phyloP scores from a whole-genome alignment of 441 rosid species.

The Theobroma grandiflorum region DNA sequence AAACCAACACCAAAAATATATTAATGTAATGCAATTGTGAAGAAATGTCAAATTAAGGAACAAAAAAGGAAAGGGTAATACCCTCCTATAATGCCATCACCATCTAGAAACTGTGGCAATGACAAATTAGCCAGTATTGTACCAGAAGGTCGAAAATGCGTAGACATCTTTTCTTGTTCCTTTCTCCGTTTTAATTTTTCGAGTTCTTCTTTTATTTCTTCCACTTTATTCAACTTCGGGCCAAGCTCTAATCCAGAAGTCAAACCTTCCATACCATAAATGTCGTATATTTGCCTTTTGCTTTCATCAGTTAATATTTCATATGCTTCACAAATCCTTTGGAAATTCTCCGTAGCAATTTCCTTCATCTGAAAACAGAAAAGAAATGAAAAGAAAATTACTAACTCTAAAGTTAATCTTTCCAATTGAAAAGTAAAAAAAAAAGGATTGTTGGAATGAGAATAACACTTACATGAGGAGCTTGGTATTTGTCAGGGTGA shows the following conservation, averaged over 20 bases:
- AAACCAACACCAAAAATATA: neutral
- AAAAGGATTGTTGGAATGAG: neutral
- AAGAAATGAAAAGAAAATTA: neutral
- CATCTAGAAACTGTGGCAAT: constrained; percentile 69
- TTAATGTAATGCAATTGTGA: constrained; percentile 6
- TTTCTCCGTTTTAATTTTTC: constrained; percentile 68
- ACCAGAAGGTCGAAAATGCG: constrained; percentile 78
- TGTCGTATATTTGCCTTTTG: constrained; percentile 85
- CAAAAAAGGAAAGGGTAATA: constrained; percentile 31
- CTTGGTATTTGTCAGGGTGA: constrained; percentile 94
- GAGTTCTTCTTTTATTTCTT: constrained; percentile 86
- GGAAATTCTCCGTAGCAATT: constrained; percentile 85
- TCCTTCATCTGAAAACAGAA: constrained; percentile 78
- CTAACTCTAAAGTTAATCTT: neutral
- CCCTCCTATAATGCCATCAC: constrained; percentile 94
- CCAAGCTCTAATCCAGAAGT: constrained; percentile 91
- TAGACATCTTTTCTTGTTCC: constrained; percentile 67
- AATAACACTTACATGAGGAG: constrained; percentile 53
- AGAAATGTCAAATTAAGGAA: constrained; percentile 3
- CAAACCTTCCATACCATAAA: constrained; percentile 96
- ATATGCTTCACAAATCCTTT: constrained; percentile 89
- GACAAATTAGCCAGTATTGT: constrained; percentile 70
- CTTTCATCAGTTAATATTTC: constrained; percentile 85
- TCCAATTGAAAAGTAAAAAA: neutral
- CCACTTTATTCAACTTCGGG: constrained; percentile 76